Base-by-base conservation (phyloP, 2,329 filamentous ascomycete genomes). In the Fusarium vanettenii region DNA sequence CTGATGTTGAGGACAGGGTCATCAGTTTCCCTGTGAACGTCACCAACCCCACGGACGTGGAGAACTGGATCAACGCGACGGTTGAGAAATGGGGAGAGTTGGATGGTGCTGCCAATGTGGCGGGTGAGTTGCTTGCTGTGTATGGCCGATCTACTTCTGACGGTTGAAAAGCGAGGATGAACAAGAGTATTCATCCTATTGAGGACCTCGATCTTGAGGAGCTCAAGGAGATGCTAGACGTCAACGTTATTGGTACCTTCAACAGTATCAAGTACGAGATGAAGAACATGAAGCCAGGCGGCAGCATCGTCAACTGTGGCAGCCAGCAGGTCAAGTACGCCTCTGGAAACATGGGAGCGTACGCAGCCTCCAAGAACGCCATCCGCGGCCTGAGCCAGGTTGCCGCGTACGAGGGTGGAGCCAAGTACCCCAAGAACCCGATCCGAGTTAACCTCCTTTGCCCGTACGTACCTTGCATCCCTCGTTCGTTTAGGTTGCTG, bases 241-340 rank as follows among this genome's bases (percentile, higher is more conserved):
- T 78, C 16, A 80, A 80, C 2, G 75, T 80, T 1, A 70, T 77
- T 20, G 78, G 78, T 25, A 74, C 76, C 3, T 80, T 80, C 29
- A 74, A 79, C 69, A 74, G 70, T 18, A 73, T 80, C 55, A 77
- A 78, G n/a, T 78, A 72, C 22, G 78, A 80, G 45, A 78, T 80
- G 76, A 78, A 74, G 50, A 64, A 77, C 55, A 88, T 89, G 73
- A 79, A 79, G 22, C 77, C 80, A 1, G 80, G 82, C 1, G 86
- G 85, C 0, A 87, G 85, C 70, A 87, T 89, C 29, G 85, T 89
- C 66, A 88, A 87, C 76, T 85, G 85, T 10, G 79, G 84, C 18
- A 86, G 85, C 66, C 83, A 86, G 14, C 83, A 85, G 31, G 86
- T 86, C 1, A 65, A 85, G 11, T 81, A 79, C 25, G 86, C 85